Evolutionary conservation across 176 grass and related monocot species (phyloP), one percentile per base, ranked within the genome.

Genomic region (Carex littledalei): DNA sequence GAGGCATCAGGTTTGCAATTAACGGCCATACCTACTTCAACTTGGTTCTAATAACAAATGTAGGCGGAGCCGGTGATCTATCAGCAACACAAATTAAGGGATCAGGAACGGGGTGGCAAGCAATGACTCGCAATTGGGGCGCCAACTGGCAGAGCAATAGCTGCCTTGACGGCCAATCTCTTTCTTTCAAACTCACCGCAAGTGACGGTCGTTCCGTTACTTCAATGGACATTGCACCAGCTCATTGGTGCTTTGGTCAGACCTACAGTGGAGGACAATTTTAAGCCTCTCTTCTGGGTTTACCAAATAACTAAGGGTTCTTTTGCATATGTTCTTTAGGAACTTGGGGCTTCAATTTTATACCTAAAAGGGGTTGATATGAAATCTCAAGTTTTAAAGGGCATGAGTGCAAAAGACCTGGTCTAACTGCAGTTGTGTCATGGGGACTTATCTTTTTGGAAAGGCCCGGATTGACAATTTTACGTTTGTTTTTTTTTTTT

Each of bases 101-200:
- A 6, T 85, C 79, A 3, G 39, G 87, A 57, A 84, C 89, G 4
- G 81, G 84, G 72, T 96, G 94, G 94, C 81, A 84, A 76, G 39
- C 83, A 39, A 96, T 91, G 94, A 82, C 84, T 10, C 34, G 81
- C 34, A 96, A 96, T 84, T 96, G 91, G 94, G 91, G 94, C 1
- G 89, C 92, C 81, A 96, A 96, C 74, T 96, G 94, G 94, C 94
- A 96, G 87, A 96, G 94, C 81, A 89, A 84, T 57, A 81, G 78
- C 68, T 86, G 77, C 24, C 87, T 97, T 16, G 82, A 93, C 66
- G 78, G 88, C 2, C 87, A 88, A 69, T 18, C 81, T 29, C 91
- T 97, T 26, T 97, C 94, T 2, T 93, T 97, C 84, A 89, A 67
- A 80, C 80, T 97, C 70, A 97, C 87, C 10, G 63, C 86, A n/a